phyloP scores from a whole-genome alignment of 306 rosid genomes.

The Phaseolus lunatus region DNA sequence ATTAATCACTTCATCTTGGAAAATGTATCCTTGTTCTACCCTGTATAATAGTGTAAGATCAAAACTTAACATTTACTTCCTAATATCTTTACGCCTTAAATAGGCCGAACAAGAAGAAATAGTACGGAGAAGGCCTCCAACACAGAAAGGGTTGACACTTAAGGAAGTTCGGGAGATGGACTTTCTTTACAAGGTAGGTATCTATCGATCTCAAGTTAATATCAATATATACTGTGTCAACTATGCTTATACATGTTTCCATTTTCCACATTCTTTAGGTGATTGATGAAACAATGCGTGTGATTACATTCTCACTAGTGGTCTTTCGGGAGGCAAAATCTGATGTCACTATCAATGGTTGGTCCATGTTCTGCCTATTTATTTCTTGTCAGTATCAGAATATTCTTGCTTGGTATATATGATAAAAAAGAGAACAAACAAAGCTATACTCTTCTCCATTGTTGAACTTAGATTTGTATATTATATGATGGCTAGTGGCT shows the following conservation, averaged over 20 bases:
- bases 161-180: slow-evolving; percentile 79
- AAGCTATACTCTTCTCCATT: not conserved
- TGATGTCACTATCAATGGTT: slow-evolving; percentile 73
- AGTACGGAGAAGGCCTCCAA: slow-evolving; percentile 63
- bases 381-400: slow-evolving; percentile 19
- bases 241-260: not conserved
- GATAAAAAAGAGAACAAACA: slow-evolving; percentile 2
- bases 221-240: not conserved
- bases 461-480: slow-evolving; percentile 1
- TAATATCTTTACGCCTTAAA: slow-evolving; percentile 12
- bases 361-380: slow-evolving; percentile 36
- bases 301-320: slow-evolving; percentile 74
- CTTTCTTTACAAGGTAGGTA: slow-evolving; percentile 72
- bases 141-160: slow-evolving; percentile 70
- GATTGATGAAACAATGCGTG: slow-evolving; percentile 86
- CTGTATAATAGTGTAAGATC: not conserved
- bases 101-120: slow-evolving; percentile 87
- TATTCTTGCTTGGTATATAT: not conserved
- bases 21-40: not conserved
- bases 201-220: not conserved
- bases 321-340: slow-evolving; percentile 86
- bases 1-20: not conserved
- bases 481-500: slow-evolving; percentile 3
- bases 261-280: slow-evolving; percentile 53
- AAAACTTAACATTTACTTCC: slow-evolving; percentile 5